These are phyloP conservation scores for Botrytis cinerea DNA, from an alignment of 2,329 filamentous ascomycete species.

Conservation along the genomic window DNA sequence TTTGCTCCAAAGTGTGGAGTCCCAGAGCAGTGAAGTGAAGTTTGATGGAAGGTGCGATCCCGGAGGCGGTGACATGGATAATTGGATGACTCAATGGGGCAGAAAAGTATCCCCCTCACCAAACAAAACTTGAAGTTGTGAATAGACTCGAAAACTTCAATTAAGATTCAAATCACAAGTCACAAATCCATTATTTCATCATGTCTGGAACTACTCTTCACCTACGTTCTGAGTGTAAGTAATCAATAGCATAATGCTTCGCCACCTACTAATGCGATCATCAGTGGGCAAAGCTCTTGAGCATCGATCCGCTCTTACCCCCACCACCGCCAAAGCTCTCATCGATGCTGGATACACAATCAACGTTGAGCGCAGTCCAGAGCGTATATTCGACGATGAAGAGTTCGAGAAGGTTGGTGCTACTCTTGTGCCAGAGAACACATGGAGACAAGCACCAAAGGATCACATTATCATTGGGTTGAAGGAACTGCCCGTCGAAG, in stretches of 20 bases:
- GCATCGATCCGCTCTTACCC: slow-evolving; percentile 45
- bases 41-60: slow-evolving; percentile 1
- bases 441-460: slow-evolving; percentile 66
- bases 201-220: slow-evolving; percentile 44
- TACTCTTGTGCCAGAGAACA: slow-evolving; percentile 63
- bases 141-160: neutral
- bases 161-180: slow-evolving; percentile 4
- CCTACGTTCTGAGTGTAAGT: slow-evolving; percentile 46
- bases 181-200: slow-evolving; percentile 29
- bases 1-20: neutral
- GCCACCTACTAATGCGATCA: slow-evolving; percentile 36
- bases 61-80: slow-evolving; percentile 17
- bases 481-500: slow-evolving; percentile 75
- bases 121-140: slow-evolving; percentile 3
- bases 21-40: neutral
- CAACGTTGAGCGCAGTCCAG: slow-evolving; percentile 66
- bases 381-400: slow-evolving; percentile 63
- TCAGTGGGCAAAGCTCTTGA: slow-evolving; percentile 46
- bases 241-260: slow-evolving; percentile 29
- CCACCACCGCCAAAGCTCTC: slow-evolving; percentile 56
- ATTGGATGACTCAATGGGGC: slow-evolving; percentile 16
- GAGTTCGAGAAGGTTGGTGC: slow-evolving; percentile 66
- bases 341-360: slow-evolving; percentile 70
- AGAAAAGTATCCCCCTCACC: slow-evolving; percentile 14
- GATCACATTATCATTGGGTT: slow-evolving; percentile 74